A percentile compares a stretch with the other conserved stretches of the same genome.
phyloP scores from a whole-genome alignment of 495 filamentous ascomycete genomes.

The Penicillium turbatum region DNA sequence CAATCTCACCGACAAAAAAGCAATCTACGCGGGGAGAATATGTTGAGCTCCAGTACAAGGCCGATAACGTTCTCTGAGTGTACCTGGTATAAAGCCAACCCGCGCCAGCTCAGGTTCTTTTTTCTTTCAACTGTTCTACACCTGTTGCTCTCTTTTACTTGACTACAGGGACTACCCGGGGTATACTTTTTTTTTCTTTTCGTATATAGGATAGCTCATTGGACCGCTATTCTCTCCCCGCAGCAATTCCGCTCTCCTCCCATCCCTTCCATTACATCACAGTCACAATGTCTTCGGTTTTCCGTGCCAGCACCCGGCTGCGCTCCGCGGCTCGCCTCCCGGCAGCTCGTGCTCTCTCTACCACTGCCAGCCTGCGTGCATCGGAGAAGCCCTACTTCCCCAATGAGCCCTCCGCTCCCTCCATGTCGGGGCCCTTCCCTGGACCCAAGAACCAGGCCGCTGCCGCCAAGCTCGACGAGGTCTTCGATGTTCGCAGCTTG shows the following conservation, averaged over 20 bases:
- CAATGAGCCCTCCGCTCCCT: conserved; percentile 72
- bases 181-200: background rate
- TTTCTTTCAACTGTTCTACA: background rate
- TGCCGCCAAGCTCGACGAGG: conserved; percentile 68
- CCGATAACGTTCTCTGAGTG: conserved; percentile 13
- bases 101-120: conserved; percentile 9
- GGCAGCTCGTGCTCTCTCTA: conserved; percentile 38
- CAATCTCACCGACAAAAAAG: conserved; percentile 21
- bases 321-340: conserved; percentile 37
- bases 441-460: conserved; percentile 72
- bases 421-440: conserved; percentile 73
- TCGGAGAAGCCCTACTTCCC: conserved; percentile 57
- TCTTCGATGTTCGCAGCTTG: conserved; percentile 90
- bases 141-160: background rate
- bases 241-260: conserved; percentile 3
- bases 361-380: conserved; percentile 37
- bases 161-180: background rate
- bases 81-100: conserved; percentile 22
- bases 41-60: conserved; percentile 11
- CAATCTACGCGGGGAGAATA: conserved; percentile 23
- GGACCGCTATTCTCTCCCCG: conserved; percentile 14
- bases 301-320: conserved; percentile 41
- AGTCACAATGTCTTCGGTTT: conserved; percentile 42
- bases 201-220: background rate
- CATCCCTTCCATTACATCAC: background rate